Percentiles rank a stretch among this genome's conserved stretches.
phyloP scores from a whole-genome alignment of 805 yeast genomes.

The Schwanniomyces yamadae region DNA sequence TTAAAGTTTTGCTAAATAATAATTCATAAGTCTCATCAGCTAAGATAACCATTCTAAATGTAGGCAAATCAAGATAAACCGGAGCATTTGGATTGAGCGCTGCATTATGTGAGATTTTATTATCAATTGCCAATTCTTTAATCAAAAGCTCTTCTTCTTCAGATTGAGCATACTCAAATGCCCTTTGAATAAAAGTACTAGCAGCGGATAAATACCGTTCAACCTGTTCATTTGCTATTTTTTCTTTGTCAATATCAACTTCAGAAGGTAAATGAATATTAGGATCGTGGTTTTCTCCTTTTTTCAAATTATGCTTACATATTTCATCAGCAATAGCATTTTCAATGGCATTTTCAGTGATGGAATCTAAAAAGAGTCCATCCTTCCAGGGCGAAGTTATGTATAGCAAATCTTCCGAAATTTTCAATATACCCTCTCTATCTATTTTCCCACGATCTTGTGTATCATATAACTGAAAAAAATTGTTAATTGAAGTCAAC shows the following conservation, averaged over 20 bases:
- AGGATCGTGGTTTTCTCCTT: slow-evolving; percentile 21
- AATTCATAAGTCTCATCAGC: slow-evolving; percentile 94
- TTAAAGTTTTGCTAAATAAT: slow-evolving; percentile 69
- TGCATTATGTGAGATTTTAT: slow-evolving; percentile 59
- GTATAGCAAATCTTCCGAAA: slow-evolving; percentile 83
- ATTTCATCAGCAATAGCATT: slow-evolving; percentile 65
- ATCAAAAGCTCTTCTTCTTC: slow-evolving; percentile 40
- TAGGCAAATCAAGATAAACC: slow-evolving; percentile 71
- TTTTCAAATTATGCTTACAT: slow-evolving; percentile 35
- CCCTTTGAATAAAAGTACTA: slow-evolving; percentile 78
- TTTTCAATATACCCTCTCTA: slow-evolving; percentile 74
- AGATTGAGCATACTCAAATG: slow-evolving; percentile 87
- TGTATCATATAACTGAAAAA: slow-evolving; percentile 72
- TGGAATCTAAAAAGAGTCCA: slow-evolving; percentile 59
- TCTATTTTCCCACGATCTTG: slow-evolving; percentile 60
- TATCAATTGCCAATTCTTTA: slow-evolving; percentile 36
- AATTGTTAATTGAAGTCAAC: slow-evolving; percentile 74
- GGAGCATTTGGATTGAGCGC: slow-evolving; percentile 83
- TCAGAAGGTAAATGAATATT: slow-evolving; percentile 53
- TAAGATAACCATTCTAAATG: slow-evolving; percentile 89
- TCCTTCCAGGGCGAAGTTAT: slow-evolving; percentile 87
- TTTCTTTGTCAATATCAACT: slow-evolving; percentile 60
- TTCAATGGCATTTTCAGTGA: slow-evolving; percentile 64
- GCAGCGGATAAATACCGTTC: slow-evolving; percentile 85
- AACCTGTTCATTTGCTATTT: slow-evolving; percentile 61